Conservation (phyloP, 129 eudicot species). For the Escallonia rubra region DNA sequence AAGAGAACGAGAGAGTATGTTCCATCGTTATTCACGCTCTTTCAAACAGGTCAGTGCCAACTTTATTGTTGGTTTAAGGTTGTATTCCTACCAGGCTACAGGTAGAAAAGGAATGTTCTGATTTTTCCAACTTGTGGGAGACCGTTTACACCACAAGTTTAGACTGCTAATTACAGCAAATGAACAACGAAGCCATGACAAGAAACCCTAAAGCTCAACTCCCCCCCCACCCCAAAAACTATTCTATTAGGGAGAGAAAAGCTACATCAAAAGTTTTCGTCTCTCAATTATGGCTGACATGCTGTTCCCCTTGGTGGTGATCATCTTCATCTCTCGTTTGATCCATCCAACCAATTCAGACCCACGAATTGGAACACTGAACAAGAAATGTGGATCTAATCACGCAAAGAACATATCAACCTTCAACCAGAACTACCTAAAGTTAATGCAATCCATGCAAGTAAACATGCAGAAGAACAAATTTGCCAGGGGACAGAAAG, state of each 20-base stretch:
- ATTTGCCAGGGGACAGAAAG: constrained; percentile 3
- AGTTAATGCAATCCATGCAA: not conserved
- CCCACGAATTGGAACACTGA: not conserved
- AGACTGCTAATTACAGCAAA: not conserved
- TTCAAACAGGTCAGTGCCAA: too few species aligned
- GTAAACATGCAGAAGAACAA: not conserved
- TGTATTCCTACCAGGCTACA: too few species aligned
- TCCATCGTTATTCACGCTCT: too few species aligned
- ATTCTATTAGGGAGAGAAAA: not conserved
- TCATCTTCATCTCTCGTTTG: not conserved
- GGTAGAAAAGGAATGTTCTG: too few species aligned
- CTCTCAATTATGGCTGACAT: not conserved
- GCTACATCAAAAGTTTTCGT: too few species aligned
- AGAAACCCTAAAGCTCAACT: not conserved
- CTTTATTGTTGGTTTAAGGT: too few species aligned
- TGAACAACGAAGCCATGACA: not conserved
- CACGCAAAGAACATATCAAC: not conserved
- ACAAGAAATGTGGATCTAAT: not conserved
- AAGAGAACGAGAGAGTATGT: too few species aligned
- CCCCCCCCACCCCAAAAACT: not conserved
- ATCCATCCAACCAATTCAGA: not conserved
- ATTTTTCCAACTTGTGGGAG: not conserved
- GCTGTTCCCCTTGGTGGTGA: not conserved
- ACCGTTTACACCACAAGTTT: not conserved
- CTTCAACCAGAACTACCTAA: not conserved